Evolutionary conservation across 768 basidiomycete species (phyloP).

Genomic region (Termitomyces sp.): DNA sequence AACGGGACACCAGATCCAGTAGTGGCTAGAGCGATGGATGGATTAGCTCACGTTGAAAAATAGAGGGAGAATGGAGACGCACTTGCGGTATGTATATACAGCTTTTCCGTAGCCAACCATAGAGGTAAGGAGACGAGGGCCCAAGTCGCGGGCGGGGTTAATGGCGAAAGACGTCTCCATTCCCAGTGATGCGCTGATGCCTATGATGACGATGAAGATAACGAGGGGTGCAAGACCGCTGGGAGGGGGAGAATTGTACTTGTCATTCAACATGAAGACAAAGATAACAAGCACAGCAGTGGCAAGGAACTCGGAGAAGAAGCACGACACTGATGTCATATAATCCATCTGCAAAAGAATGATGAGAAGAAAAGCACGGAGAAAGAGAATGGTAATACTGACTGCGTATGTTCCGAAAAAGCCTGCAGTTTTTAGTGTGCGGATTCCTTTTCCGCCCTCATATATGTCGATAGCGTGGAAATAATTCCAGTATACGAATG

Average conservation of each 20-base stretch:
- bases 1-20: slow-evolving; percentile 70
- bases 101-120: slow-evolving; percentile 60
- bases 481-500: slow-evolving; percentile 61
- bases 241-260: slow-evolving; percentile 42
- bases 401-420: slow-evolving; percentile 62
- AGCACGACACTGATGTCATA: slow-evolving; percentile 34
- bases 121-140: slow-evolving; percentile 59
- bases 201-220: slow-evolving; percentile 52
- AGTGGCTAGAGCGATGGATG: slow-evolving; percentile 37
- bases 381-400: slow-evolving; percentile 15
- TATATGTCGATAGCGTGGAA: slow-evolving; percentile 61
- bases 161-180: slow-evolving; percentile 51
- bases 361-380: not conserved
- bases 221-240: slow-evolving; percentile 47
- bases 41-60: not conserved
- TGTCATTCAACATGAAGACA: slow-evolving; percentile 49
- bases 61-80: slow-evolving; percentile 12
- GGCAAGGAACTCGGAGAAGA: slow-evolving; percentile 49
- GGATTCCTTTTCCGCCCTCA: slow-evolving; percentile 50
- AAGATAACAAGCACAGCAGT: slow-evolving; percentile 50
- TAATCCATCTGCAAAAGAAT: slow-evolving; percentile 25
- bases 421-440: slow-evolving; percentile 51
- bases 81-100: slow-evolving; percentile 36
- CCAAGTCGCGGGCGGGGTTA: slow-evolving; percentile 39
- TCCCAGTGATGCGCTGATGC: slow-evolving; percentile 50